Conservation (phyloP, 139 green algal genomes). For the Medakamo hakoo region DNA sequence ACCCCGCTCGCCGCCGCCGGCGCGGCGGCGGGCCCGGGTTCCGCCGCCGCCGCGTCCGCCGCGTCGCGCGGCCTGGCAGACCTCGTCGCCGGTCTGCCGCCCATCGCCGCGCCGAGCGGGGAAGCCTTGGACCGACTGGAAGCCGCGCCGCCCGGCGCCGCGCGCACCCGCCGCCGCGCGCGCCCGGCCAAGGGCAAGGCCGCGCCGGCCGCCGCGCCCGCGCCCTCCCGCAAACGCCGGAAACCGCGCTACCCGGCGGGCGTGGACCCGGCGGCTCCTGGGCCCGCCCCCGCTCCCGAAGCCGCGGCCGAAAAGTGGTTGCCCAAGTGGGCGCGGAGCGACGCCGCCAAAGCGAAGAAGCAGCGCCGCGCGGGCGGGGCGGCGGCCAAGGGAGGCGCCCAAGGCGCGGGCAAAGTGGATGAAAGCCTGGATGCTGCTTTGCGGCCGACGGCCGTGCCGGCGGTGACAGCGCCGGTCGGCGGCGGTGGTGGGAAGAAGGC, state of each 20-base stretch:
- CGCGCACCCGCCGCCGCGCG: too few relatives aligned
- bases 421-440: not conserved
- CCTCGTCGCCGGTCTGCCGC: not conserved
- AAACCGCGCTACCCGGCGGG: not conserved
- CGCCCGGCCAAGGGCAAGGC: too few relatives aligned
- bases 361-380: too few relatives aligned
- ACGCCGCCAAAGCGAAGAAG: not conserved
- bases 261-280: not conserved
- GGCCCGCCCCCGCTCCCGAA: not conserved
- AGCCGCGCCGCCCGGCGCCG: not conserved
- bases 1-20: not conserved
- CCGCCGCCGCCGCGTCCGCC: too few relatives aligned
- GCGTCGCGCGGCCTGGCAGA: too few relatives aligned
- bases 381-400: too few relatives aligned
- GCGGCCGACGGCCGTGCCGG: not conserved
- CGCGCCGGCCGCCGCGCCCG: too few relatives aligned
- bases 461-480: not conserved
- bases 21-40: too few relatives aligned
- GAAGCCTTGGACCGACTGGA: not conserved
- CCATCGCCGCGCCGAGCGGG: not conserved
- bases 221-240: not conserved
- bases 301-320: not conserved
- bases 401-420: not conserved
- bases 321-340: not conserved
- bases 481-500: not conserved